Conservation (phyloP, 106 monocot species). For the Platanthera guangdongensis region DNA sequence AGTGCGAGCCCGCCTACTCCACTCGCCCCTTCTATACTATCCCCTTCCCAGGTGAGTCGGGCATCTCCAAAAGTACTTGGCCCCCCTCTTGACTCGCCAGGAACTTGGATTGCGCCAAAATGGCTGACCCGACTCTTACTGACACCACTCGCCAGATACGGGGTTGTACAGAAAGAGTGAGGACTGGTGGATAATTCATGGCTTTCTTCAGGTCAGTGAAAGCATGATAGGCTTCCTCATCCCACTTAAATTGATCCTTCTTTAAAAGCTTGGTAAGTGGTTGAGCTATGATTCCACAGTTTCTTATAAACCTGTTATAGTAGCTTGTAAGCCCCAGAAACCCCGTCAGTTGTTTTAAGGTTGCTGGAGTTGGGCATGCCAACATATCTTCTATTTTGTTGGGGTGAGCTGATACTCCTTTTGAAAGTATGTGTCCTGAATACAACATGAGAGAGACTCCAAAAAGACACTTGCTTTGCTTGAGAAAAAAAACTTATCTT, state of each 20-base stretch:
- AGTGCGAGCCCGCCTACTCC: too few relatives aligned
- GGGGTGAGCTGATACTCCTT: background rate
- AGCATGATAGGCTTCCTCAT: background rate
- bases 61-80: too few relatives aligned
- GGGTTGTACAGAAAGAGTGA: background rate
- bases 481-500: background rate
- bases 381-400: background rate
- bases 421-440: background rate
- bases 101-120: too few relatives aligned
- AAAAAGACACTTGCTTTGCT: constrained; percentile 4
- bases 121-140: too few relatives aligned
- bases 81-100: too few relatives aligned
- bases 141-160: background rate
- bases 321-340: too few relatives aligned
- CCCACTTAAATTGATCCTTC: background rate
- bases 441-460: background rate
- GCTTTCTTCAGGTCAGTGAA: background rate
- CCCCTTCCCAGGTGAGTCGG: too few relatives aligned
- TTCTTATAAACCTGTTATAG: background rate
- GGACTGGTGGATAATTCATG: background rate
- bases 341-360: background rate
- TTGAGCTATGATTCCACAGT: background rate
- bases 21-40: too few relatives aligned
- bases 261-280: constrained; percentile 1
- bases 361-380: constrained; percentile 1